Evolutionary conservation across 495 filamentous ascomycete species (phyloP), one percentile per base, ranked within the genome.

Genomic region (Aspergillus mulundensis): DNA sequence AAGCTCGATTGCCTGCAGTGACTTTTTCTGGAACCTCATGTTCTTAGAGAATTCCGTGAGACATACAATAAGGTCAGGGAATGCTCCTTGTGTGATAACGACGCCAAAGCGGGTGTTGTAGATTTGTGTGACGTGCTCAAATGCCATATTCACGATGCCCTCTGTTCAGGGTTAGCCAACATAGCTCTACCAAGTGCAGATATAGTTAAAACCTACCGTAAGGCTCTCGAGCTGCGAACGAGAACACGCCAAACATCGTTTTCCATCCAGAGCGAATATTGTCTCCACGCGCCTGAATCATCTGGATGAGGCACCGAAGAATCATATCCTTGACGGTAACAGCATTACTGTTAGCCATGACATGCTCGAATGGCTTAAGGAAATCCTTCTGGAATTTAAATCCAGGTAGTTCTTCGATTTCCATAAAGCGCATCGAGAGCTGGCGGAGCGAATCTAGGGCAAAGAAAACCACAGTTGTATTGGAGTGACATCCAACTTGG

Each of bases 341-440:
- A 47, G 91, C 86, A 53, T 70, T 89, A 55, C 90, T 93, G 71
- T 97, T 97, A 28, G 86, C 83, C 77, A 97, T 95, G 62, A 99
- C 90, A 70, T 97, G 89, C 72, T 97, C 91, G 58, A 99, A 99
- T 0, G 94, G 94, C 69, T 96, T 97, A 24, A 97, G 78, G 72
- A 99, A 97, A 63, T 99, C 94, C 67, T 99, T 99, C 63, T 99
- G 94, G 67, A 99, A 99, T 68, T 97, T 97, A 84, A 99, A 99
- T 60, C 95, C 95, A 0, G 94, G 89, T 58, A 99, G 72, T 67
- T 99, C 94, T 60, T 96, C 95, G 57, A 97, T 90, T 71, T 99
- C 95, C 86, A 99, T 89, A 71, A 97, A 99, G 2, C 90, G 86
- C 92, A 97, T 97, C 0, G 92, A 95, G 38, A 99, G 77, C 68